phyloP scores from a whole-genome alignment of 2,329 filamentous ascomycete species.

The Lasiodiplodia sp. region DNA sequence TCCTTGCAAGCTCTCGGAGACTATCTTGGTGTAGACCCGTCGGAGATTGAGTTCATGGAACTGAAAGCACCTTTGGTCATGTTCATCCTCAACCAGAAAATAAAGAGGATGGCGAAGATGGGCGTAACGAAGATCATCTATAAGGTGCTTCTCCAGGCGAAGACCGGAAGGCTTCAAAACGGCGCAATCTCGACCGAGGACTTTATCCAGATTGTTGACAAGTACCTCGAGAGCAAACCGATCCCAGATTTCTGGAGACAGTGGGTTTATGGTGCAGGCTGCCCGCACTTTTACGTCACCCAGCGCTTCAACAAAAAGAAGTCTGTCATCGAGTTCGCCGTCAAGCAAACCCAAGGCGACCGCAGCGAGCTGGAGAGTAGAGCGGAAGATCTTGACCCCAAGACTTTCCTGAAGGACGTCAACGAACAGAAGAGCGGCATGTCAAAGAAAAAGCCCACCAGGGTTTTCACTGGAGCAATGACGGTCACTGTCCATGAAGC shows the following conservation, averaged over 20 bases:
- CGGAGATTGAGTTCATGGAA: slow-evolving; percentile 88
- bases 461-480: slow-evolving; percentile 93
- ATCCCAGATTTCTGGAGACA: slow-evolving; percentile 77
- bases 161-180: slow-evolving; percentile 77
- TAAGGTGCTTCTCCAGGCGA: slow-evolving; percentile 84
- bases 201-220: slow-evolving; percentile 86
- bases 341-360: slow-evolving; percentile 72
- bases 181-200: slow-evolving; percentile 75
- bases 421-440: slow-evolving; percentile 64
- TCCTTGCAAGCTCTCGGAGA: slow-evolving; percentile 82
- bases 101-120: slow-evolving; percentile 78
- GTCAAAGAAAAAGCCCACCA: slow-evolving; percentile 60
- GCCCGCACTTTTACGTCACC: slow-evolving; percentile 83
- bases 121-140: slow-evolving; percentile 87
- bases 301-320: slow-evolving; percentile 98
- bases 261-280: slow-evolving; percentile 89
- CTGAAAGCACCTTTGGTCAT: slow-evolving; percentile 90
- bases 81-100: slow-evolving; percentile 83
- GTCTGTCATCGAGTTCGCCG: slow-evolving; percentile 88
- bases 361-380: slow-evolving; percentile 39
- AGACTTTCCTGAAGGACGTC: slow-evolving; percentile 82
- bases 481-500: slow-evolving; percentile 98
- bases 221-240: slow-evolving; percentile 74
- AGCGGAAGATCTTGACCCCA: slow-evolving; percentile 64
- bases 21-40: slow-evolving; percentile 78